Conservation (phyloP, 257 asterid species). For the Nicotiana otophora region DNA sequence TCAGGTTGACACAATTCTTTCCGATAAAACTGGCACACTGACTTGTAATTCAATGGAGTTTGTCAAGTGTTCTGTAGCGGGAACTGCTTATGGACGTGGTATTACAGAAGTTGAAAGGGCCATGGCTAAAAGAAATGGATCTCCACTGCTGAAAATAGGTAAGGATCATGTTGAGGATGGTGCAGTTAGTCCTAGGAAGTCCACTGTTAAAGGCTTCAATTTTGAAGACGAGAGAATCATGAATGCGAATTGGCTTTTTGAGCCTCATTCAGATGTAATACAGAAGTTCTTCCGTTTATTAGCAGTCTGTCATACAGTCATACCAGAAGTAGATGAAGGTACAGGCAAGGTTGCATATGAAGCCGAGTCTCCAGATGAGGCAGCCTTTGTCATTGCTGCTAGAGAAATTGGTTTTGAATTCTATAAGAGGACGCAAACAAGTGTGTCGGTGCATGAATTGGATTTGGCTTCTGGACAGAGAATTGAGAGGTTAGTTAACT, state of each 20-base stretch:
- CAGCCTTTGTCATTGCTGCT: conserved; percentile 93
- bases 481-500: conserved; percentile 59
- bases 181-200: conserved; percentile 21
- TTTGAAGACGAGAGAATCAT: conserved; percentile 68
- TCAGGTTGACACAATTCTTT: conserved; percentile 82
- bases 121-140: conserved; percentile 72
- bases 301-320: conserved; percentile 89
- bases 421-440: conserved; percentile 65
- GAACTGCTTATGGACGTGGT: conserved; percentile 76
- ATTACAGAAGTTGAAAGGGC: conserved; percentile 83
- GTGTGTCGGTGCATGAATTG: conserved; percentile 59
- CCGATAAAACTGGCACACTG: conserved; percentile 90
- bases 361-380: conserved; percentile 98
- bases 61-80: conserved; percentile 85
- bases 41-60: conserved; percentile 96
- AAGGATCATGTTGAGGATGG: conserved; percentile 21
- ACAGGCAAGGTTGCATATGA: conserved; percentile 65
- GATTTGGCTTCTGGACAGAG: conserved; percentile 48
- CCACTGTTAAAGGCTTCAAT: conserved; percentile 70
- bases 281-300: conserved; percentile 68
- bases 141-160: conserved; percentile 46
- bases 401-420: conserved; percentile 88
- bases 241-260: conserved; percentile 66
- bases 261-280: conserved; percentile 45
- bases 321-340: conserved; percentile 73